Evolutionary conservation across 192 early-diverging fungal species (phyloP).

Genomic region (Oehlia diaphana): DNA sequence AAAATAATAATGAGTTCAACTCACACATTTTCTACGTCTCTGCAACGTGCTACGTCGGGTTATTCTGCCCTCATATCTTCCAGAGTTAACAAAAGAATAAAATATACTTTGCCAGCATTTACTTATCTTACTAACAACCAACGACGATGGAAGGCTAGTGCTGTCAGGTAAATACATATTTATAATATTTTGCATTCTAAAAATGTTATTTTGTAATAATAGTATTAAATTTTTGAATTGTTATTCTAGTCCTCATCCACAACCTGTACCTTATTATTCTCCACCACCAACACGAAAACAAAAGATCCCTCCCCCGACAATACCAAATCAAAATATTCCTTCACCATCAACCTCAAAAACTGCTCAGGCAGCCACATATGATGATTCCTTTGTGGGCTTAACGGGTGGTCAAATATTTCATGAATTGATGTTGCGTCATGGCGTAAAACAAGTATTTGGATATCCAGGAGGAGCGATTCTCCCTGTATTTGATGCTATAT

Average conservation of each 20-base stretch:
- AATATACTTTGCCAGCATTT: neutral
- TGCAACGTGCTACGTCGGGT: neutral
- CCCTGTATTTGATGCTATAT: conserved; percentile 98
- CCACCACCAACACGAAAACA: conserved; percentile 12
- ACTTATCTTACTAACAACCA: neutral
- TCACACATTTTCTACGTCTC: neutral
- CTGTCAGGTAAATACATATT: conserved; percentile 7
- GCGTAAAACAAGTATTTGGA: conserved; percentile 93
- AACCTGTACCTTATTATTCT: neutral
- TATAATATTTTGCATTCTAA: no score
- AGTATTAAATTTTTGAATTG: neutral
- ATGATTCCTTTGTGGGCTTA: conserved; percentile 90
- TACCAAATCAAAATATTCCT: neutral
- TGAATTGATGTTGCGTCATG: conserved; percentile 96
- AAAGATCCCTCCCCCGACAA: neutral
- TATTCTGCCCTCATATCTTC: neutral
- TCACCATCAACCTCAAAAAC: neutral
- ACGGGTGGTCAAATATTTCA: conserved; percentile 98
- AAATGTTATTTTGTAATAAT: no score
- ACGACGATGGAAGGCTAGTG: conserved; percentile 22
- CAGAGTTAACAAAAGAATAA: neutral
- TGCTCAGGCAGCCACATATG: conserved; percentile 49
- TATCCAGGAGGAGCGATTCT: conserved; percentile 99
- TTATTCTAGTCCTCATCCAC: neutral
- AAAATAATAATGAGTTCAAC: neutral